Evolutionary conservation across 176 grass and related monocot species (phyloP).

Genomic region (Triticum timopheevii): DNA sequence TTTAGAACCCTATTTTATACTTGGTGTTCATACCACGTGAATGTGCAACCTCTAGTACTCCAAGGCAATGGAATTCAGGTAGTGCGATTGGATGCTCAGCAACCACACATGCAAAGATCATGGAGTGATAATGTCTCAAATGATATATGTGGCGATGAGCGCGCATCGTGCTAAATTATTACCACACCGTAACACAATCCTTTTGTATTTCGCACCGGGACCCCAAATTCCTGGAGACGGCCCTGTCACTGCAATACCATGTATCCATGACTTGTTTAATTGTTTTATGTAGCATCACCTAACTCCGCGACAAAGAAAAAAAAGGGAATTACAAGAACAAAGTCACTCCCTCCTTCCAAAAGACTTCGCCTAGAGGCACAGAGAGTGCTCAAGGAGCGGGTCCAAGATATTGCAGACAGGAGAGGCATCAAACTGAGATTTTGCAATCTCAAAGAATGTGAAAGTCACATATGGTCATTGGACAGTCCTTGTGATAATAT

Average conservation of each 20-base stretch:
- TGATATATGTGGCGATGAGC: too few relatives aligned
- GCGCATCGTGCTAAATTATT: too few relatives aligned
- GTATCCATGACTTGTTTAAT: conserved; percentile 12
- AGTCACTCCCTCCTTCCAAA: conserved; percentile 86
- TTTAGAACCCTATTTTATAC: too few relatives aligned
- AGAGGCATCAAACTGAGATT: conserved; percentile 90
- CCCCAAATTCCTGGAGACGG: too few relatives aligned
- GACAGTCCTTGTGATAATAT: conserved; percentile 55
- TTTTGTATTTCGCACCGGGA: too few relatives aligned
- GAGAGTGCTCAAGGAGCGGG: conserved; percentile 88
- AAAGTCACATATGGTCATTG: conserved; percentile 54
- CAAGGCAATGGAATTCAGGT: too few relatives aligned
- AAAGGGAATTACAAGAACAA: conserved; percentile 55
- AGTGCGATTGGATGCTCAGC: too few relatives aligned
- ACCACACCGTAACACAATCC: too few relatives aligned
- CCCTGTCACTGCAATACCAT: not conserved
- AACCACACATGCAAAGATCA: too few relatives aligned
- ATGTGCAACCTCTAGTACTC: too few relatives aligned
- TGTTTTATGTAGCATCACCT: conserved; percentile 52
- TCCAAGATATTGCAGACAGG: conserved; percentile 87
- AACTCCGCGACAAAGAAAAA: conserved; percentile 53
- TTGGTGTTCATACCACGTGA: too few relatives aligned
- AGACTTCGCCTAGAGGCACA: conserved; percentile 82
- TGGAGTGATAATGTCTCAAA: too few relatives aligned
- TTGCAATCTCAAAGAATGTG: conserved; percentile 79